These are phyloP conservation scores for Penicillium verrucosum DNA, from an alignment of 2,329 filamentous ascomycete genomes.

Conservation along the genomic window DNA sequence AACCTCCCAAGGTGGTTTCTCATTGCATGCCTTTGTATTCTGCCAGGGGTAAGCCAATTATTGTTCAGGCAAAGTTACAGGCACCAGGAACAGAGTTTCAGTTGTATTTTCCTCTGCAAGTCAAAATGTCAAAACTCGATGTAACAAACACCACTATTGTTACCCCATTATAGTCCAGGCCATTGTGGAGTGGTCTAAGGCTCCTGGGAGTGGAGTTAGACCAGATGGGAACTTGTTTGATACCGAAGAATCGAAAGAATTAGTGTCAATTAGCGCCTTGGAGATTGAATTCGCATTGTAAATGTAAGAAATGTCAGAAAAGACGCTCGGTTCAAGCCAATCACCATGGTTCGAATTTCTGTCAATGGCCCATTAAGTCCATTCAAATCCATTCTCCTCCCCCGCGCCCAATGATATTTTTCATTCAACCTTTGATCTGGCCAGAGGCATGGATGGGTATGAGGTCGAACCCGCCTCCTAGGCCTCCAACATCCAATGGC, in stretches of 20 bases:
- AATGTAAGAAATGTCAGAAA: not conserved
- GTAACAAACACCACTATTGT: conserved; percentile 1
- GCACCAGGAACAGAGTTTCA: not conserved
- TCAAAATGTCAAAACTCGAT: not conserved
- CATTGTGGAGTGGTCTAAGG: conserved; percentile 7
- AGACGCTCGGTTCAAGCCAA: conserved; percentile 6
- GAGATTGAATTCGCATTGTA: not conserved
- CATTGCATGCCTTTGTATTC: not conserved
- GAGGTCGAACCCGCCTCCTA: not conserved
- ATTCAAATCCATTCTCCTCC: conserved; percentile 2
- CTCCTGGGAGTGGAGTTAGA: conserved; percentile 11
- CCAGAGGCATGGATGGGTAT: conserved; percentile 1
- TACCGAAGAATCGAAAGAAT: not conserved
- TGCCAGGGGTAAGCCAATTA: conserved; percentile 10
- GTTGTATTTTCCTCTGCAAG: not conserved
- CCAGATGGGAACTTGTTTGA: not conserved
- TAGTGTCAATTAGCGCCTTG: not conserved
- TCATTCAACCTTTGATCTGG: not conserved
- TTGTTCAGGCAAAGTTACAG: not conserved
- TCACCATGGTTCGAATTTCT: conserved; percentile 6
- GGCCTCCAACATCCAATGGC: not conserved
- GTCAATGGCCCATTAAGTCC: conserved; percentile 6
- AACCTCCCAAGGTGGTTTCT: not conserved
- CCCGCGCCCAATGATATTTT: conserved; percentile 3
- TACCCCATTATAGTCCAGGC: conserved; percentile 12